Conservation (phyloP, 371 early-diverging fungal species). For the Mortierella sp. region DNA sequence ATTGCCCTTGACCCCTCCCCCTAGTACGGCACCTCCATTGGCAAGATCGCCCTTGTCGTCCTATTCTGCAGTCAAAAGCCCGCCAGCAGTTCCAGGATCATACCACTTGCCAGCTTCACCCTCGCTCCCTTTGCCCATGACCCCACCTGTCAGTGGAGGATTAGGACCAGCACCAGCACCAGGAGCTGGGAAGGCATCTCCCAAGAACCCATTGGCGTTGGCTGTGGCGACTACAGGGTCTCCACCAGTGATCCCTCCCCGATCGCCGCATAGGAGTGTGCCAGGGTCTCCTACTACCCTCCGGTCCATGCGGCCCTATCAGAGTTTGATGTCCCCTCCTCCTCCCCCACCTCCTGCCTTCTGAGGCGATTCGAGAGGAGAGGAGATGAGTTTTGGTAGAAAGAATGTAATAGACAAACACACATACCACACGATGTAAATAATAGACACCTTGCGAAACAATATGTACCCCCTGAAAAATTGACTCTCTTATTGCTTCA, state of each 20-base stretch:
- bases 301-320: conserved; percentile 7
- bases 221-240: background rate
- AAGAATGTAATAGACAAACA: too few relatives aligned
- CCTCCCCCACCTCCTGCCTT: background rate
- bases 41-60: background rate
- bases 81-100: background rate
- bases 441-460: background rate
- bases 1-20: background rate
- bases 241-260: conserved; percentile 27
- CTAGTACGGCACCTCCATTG: too few relatives aligned
- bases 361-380: background rate
- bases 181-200: background rate
- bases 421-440: background rate
- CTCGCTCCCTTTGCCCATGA: background rate
- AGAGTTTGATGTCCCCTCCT: background rate
- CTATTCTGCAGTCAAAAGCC: background rate
- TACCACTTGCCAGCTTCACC: background rate
- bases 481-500: too few relatives aligned
- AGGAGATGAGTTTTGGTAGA: background rate
- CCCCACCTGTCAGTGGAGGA: background rate
- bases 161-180: background rate
- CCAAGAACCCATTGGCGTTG: background rate
- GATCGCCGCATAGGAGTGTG: conserved; percentile 25
- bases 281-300: conserved; percentile 25
- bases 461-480: too few relatives aligned